Evolutionary conservation across 768 basidiomycete species (phyloP).

Genomic region (Artomyces pyxidatus): DNA sequence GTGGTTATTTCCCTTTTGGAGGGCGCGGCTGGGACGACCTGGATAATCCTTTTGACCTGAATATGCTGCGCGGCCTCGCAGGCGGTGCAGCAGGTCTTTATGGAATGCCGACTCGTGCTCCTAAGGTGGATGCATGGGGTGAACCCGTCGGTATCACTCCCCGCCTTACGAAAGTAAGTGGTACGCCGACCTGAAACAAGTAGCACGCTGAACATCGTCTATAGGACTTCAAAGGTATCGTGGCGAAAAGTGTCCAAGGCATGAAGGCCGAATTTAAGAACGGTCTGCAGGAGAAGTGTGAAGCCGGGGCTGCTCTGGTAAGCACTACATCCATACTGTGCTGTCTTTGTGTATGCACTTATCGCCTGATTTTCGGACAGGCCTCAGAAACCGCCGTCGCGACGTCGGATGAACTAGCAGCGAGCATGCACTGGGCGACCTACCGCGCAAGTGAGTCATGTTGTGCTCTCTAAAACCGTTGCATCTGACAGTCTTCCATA

Average conservation of each 20-base stretch:
- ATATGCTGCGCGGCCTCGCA: background rate
- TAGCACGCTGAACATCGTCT: background rate
- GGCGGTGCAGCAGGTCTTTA: background rate
- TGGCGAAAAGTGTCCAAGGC: constrained; percentile 36
- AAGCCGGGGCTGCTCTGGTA: constrained; percentile 41
- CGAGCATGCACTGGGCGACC: constrained; percentile 51
- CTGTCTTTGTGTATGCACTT: background rate
- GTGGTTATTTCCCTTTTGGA: background rate
- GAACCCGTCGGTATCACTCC: constrained; percentile 38
- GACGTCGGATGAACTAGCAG: constrained; percentile 41
- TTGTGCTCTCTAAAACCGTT: background rate
- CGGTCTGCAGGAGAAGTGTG: constrained; percentile 52
- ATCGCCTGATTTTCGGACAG: constrained; percentile 15
- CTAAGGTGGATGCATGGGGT: constrained; percentile 36
- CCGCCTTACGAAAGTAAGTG: constrained; percentile 32
- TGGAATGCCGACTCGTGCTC: constrained; percentile 13
- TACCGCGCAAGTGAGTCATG: constrained; percentile 43
- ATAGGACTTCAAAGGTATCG: constrained; percentile 40
- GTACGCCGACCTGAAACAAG: background rate
- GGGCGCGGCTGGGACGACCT: constrained; percentile 23
- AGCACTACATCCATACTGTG: constrained; percentile 11
- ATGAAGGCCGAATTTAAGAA: constrained; percentile 43
- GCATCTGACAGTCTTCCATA: background rate
- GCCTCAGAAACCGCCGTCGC: constrained; percentile 37
- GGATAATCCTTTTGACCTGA: constrained; percentile 14